Percentiles rank a stretch among this genome's conserved stretches.
Evolutionary conservation across 2,329 filamentous ascomycete species (phyloP).

Genomic region (Alternaria triticimaculans): DNA sequence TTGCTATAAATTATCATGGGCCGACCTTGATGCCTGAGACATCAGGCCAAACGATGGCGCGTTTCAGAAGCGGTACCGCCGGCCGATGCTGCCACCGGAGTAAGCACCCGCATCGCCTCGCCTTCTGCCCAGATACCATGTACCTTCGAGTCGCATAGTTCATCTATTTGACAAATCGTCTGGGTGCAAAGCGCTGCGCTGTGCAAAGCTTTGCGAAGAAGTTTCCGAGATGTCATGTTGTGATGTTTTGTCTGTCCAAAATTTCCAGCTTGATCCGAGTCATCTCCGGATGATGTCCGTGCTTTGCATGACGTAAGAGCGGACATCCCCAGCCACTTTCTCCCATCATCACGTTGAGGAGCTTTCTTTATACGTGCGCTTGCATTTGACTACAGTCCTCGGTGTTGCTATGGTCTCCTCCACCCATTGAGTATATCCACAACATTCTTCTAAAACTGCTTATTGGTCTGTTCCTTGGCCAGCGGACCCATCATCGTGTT

Average conservation of each 20-base stretch:
- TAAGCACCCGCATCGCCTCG: neutral
- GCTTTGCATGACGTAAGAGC: neutral
- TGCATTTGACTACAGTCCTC: neutral
- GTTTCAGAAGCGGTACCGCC: constrained; percentile 4
- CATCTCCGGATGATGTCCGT: neutral
- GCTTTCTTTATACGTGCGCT: neutral
- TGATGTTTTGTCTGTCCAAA: neutral
- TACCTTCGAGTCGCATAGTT: neutral
- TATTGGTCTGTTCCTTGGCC: neutral
- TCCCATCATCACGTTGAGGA: neutral
- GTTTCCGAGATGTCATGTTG: neutral
- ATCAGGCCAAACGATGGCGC: constrained; percentile 3
- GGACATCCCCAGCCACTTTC: neutral
- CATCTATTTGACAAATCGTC: neutral
- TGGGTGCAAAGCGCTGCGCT: neutral
- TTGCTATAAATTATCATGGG: neutral
- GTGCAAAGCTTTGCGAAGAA: neutral
- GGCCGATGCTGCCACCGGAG: neutral
- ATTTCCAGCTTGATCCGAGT: neutral
- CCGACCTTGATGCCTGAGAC: constrained; percentile 2
- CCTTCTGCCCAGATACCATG: neutral
- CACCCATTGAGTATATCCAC: neutral
- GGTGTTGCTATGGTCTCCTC: neutral
- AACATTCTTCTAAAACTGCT: neutral
- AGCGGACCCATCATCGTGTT: neutral